Evolutionary conservation across 2,329 filamentous ascomycete genomes (phyloP).

Genomic region (Colletotrichum truncatum): DNA sequence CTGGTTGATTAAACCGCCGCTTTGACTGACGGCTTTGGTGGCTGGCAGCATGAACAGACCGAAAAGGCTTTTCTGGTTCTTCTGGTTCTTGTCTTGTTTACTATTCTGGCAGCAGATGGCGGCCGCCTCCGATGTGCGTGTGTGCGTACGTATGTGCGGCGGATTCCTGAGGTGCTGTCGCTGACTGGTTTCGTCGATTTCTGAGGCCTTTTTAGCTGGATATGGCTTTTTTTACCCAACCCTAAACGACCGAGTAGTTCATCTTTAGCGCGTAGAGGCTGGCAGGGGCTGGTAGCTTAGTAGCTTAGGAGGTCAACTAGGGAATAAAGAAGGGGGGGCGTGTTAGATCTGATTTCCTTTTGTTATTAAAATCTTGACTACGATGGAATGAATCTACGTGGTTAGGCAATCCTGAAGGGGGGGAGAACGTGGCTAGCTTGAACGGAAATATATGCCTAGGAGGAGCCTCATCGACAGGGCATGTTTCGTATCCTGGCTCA

Average conservation of each 20-base stretch:
- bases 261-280: background rate
- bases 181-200: slow-evolving; percentile 20
- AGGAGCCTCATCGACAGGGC: background rate
- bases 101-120: slow-evolving; percentile 5
- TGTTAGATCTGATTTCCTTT: background rate
- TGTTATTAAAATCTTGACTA: background rate
- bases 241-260: background rate
- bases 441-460: background rate
- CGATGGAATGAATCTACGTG: too few species aligned
- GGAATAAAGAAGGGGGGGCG: background rate
- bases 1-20: background rate
- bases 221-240: background rate
- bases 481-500: background rate
- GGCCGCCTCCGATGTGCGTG: too few species aligned
- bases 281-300: background rate
- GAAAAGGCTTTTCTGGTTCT: too few species aligned
- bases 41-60: too few species aligned
- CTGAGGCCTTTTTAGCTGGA: background rate
- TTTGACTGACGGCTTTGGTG: slow-evolving; percentile 13
- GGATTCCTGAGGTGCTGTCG: background rate
- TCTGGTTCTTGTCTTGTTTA: background rate
- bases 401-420: too few species aligned
- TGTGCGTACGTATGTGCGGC: background rate
- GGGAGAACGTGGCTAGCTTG: background rate
- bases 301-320: too few species aligned